phyloP scores from a whole-genome alignment of 129 eudicot genomes.

The Cynara cardunculus region DNA sequence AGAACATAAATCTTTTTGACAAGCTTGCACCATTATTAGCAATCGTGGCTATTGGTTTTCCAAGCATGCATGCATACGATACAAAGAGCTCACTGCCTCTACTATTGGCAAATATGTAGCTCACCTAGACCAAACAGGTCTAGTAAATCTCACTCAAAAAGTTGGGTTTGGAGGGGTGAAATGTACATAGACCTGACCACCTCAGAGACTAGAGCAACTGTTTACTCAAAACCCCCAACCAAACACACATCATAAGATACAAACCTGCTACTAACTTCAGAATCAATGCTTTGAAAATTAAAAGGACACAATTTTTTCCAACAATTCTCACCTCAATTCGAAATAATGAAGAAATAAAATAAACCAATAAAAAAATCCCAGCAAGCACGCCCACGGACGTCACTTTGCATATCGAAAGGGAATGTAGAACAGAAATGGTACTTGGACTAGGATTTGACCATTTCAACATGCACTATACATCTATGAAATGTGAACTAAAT shows the following conservation, averaged over 20 bases:
- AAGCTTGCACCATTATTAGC: not conserved
- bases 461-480: conserved; percentile 16
- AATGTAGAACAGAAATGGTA: not conserved
- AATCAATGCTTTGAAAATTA: not conserved
- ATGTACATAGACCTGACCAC: not conserved
- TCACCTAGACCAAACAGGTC: not conserved
- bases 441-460: not conserved
- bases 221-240: too few species aligned
- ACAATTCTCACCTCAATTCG: not conserved
- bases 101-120: too few species aligned
- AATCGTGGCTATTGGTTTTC: not conserved
- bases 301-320: not conserved
- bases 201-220: too few species aligned
- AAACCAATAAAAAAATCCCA: not conserved
- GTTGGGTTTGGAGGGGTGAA: not conserved
- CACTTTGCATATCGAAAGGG: not conserved
- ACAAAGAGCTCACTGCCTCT: too few species aligned
- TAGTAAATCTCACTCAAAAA: not conserved
- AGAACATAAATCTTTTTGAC: not conserved
- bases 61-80: not conserved
- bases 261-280: not conserved
- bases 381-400: not conserved
- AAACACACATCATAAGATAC: not conserved
- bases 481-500: conserved; percentile 1
- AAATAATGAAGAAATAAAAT: not conserved